Base-by-base conservation (phyloP, 2,329 filamentous ascomycete genomes). In the Cladosporium sp. region DNA sequence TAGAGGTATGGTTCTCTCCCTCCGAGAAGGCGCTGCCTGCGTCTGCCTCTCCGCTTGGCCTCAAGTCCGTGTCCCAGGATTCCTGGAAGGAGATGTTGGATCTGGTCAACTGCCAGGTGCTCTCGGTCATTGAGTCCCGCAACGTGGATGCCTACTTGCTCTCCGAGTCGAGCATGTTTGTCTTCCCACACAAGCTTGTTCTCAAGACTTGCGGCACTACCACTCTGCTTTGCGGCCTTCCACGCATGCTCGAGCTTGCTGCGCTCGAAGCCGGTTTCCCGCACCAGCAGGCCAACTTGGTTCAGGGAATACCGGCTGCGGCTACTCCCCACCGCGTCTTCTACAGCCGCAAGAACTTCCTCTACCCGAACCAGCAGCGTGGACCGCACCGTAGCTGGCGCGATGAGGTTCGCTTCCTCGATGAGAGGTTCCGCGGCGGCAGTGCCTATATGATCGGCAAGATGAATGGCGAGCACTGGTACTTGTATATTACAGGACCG, bases 401-500 rank as follows among this genome's bases (percentile, higher is more conserved):
- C 72, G 91, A 97, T 77, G 95, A 99, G 78, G 94, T 98, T 75
- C 90, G 90, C 74, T 96, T 90, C 74, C 85, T 99, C 69, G 95
- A 99, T 80, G 90, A 91, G 77, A 92, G 93, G 79, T 97, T 99
- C 77, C 85, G 91, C 68, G 90, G 92, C 65, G 95, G 95, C 65
- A 98, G 94, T 79, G 95, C 95, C 60, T 99, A 99, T 80, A 97
- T 98, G 93, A 96, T 99, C 71, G 95, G 95, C 75, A 98, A 97
- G 82, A 98, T 98, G 94, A 99, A 99, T 73, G 94, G 95, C 66
- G 95, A 99, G 79, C 95, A 99, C 75, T 99, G 95, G 95, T 98
- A 98, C 78, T 84, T 99, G 65, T 99, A 99, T 82, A 89, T 98
- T 74, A 98, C 95, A 14, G 92, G 92, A 61, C 94, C 95, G 21